Base-by-base conservation (phyloP, 768 basidiomycete genomes). In the Leccinum olivaceopallidum region DNA sequence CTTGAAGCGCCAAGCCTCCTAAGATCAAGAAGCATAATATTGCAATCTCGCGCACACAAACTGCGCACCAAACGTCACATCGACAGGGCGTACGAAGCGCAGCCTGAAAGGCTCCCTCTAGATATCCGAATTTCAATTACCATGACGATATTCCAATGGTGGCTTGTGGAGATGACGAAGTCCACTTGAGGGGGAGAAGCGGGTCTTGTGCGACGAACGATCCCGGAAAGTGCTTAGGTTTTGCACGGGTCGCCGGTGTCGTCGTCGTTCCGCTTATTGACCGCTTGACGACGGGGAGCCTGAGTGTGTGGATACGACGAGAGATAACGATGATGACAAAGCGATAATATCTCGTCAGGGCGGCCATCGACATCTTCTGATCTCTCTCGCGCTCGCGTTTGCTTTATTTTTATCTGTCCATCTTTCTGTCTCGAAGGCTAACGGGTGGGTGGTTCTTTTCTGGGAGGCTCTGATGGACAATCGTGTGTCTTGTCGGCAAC, bases 311-410 rank as follows among this genome's bases (percentile, higher is more conserved):
- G 20, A 20, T 26, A 37, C 14, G 48, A 10, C 30, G 39, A 34
- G 20, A 26, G 32, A 44, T 54, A 14, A 34, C 18, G 24, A 8
- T 54, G 32, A 57, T 42, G 7, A 44, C n/a, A 22, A 13, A 20
- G 20, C 42, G 24, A 61, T 37, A 5, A 54, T n/a, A 28, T 51
- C 50, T 32, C 24, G 24, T 62, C 56, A 66, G 20, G 30, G 32
- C 32, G 32, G 32, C 12, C 30, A 5, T 12, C 32, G 32, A 8
- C n/a, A 5, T 47, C 44, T 20, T 22, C 55, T n/a, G 18, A 30
- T 5, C 16, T 5, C 50, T 8, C 26, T 13, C 50, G 14, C n/a
- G 32, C 32, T 30, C 30, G 12, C 32, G 10, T 10, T 24, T 47
- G 6, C 32, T 24, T 34, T 24, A 9, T 22, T n/a, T 28, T 26